Percentiles rank a stretch among this genome's conserved stretches.
These are phyloP conservation scores for Penicillium cinerascens DNA, from an alignment of 495 filamentous ascomycete species.

Conservation along the genomic window DNA sequence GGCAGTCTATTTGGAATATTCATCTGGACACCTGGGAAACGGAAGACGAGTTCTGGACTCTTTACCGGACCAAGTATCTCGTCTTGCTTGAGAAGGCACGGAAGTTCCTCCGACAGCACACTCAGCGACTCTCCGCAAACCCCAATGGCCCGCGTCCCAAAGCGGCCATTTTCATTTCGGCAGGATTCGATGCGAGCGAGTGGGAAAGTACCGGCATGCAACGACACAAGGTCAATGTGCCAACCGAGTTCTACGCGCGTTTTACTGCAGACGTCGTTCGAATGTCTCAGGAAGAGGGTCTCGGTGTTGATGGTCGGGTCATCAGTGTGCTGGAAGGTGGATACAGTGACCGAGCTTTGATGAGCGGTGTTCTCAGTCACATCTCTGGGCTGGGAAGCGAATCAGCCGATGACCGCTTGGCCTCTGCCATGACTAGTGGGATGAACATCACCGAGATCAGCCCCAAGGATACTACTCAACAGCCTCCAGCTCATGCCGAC, in stretches of 20 bases:
- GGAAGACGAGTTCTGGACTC: slow-evolving; percentile 77
- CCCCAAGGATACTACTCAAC: not conserved
- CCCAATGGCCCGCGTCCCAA: slow-evolving; percentile 57
- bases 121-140: slow-evolving; percentile 53
- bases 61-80: slow-evolving; percentile 75
- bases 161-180: slow-evolving; percentile 88
- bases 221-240: slow-evolving; percentile 88
- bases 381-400: slow-evolving; percentile 63
- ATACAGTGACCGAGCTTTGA: slow-evolving; percentile 87
- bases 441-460: slow-evolving; percentile 13
- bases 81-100: slow-evolving; percentile 76
- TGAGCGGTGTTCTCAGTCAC: slow-evolving; percentile 84
- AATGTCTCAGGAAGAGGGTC: slow-evolving; percentile 75
- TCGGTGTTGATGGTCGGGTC: slow-evolving; percentile 74
- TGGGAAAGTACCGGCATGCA: slow-evolving; percentile 93
- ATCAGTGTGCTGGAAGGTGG: slow-evolving; percentile 94
- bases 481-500: not conserved
- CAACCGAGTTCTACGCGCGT: slow-evolving; percentile 91
- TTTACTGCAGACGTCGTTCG: slow-evolving; percentile 80
- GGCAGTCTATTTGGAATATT: slow-evolving; percentile 94
- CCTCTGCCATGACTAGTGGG: slow-evolving; percentile 2
- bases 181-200: slow-evolving; percentile 95
- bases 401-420: not conserved
- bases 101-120: slow-evolving; percentile 65
- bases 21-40: slow-evolving; percentile 85